Conservation (phyloP, 2,329 filamentous ascomycete genomes). For the Alternaria infectoria region DNA sequence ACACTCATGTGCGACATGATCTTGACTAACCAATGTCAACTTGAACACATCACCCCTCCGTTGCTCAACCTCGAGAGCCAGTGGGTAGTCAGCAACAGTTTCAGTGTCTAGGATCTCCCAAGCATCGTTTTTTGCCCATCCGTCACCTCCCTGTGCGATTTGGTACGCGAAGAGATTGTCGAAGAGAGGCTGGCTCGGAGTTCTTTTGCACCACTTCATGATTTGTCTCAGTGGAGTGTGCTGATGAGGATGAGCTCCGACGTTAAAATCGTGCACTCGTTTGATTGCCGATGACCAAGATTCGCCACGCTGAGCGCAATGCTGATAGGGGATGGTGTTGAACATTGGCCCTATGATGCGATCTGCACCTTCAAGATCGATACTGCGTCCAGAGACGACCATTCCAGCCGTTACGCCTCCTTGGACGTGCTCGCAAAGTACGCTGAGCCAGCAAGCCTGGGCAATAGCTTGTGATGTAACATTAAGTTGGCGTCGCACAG, state of each 20-base stretch:
- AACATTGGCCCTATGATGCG: conserved; percentile 81
- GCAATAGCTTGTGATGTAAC: conserved; percentile 81
- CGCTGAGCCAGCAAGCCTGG: conserved; percentile 75
- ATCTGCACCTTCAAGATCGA: conserved; percentile 71
- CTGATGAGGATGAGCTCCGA: conserved; percentile 72
- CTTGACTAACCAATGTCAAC: conserved; percentile 67
- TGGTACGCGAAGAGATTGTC: conserved; percentile 86
- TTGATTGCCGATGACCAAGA: conserved; percentile 68
- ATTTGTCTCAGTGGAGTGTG: conserved; percentile 80
- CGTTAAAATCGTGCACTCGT: conserved; percentile 74
- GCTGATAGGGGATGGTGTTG: conserved; percentile 81
- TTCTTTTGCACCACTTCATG: conserved; percentile 74
- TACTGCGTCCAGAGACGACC: conserved; percentile 77
- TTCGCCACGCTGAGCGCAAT: conserved; percentile 52
- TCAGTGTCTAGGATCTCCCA: conserved; percentile 61
- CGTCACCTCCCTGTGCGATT: conserved; percentile 41
- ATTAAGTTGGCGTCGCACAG: conserved; percentile 63
- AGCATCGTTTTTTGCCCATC: conserved; percentile 42
- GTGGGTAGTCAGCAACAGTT: conserved; percentile 68
- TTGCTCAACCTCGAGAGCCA: conserved; percentile 77
- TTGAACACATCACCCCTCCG: conserved; percentile 56
- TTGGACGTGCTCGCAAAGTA: conserved; percentile 61
- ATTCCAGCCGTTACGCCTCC: conserved; percentile 69
- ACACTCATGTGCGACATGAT: conserved; percentile 47
- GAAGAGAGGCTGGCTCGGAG: conserved; percentile 63